A percentile compares a stretch with the other conserved stretches of the same genome.
Conservation (phyloP, 805 yeast genomes). For the Metschnikowia rubicola region DNA sequence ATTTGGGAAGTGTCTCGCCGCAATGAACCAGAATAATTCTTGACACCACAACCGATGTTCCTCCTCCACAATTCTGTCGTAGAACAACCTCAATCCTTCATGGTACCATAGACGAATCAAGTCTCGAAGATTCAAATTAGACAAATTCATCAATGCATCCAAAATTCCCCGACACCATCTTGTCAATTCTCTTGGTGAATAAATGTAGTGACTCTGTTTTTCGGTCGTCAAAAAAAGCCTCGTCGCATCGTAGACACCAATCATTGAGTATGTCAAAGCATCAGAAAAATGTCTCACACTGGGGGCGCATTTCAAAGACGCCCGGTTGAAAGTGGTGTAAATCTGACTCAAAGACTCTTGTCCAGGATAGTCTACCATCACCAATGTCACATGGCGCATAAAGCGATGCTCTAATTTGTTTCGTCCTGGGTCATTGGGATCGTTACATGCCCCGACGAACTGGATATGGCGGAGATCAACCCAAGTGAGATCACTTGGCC, state of each 20-base stretch:
- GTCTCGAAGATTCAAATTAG: constrained; percentile 30
- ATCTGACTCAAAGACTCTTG: constrained; percentile 58
- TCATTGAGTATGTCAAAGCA: constrained; percentile 60
- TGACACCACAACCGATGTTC: constrained; percentile 52
- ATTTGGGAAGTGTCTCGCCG: constrained; percentile 44
- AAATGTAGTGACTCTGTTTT: constrained; percentile 59
- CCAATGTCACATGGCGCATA: constrained; percentile 58
- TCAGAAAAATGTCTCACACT: constrained; percentile 51
- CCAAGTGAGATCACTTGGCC: constrained; percentile 58
- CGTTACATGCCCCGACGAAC: constrained; percentile 94
- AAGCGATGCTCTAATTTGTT: constrained; percentile 55
- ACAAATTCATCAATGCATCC: constrained; percentile 41
- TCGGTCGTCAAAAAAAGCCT: constrained; percentile 35
- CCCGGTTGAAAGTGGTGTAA: constrained; percentile 54
- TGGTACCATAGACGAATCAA: constrained; percentile 71
- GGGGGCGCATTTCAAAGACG: constrained; percentile 61
- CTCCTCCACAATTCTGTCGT: constrained; percentile 58
- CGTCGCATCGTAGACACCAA: constrained; percentile 53
- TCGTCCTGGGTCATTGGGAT: constrained; percentile 80
- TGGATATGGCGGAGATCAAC: constrained; percentile 60
- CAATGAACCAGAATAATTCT: constrained; percentile 27
- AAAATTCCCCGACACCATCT: constrained; percentile 81
- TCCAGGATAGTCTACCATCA: constrained; percentile 81
- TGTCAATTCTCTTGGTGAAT: constrained; percentile 88
- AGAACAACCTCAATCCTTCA: constrained; percentile 74